Base-by-base conservation (phyloP, 2,329 filamentous ascomycete genomes). In the Fusarium sp. region DNA sequence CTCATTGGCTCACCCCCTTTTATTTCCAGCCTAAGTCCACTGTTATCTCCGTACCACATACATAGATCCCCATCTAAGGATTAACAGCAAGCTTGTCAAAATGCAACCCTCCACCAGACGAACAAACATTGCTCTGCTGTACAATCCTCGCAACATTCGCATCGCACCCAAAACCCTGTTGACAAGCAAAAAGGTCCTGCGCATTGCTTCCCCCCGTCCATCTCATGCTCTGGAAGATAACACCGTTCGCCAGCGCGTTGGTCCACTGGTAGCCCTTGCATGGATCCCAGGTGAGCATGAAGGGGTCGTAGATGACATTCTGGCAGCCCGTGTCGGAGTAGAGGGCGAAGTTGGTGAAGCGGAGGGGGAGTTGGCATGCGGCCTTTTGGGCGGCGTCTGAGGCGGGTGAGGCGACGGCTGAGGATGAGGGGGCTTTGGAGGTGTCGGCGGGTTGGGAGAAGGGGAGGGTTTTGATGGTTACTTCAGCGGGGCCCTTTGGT, bases 41-140 rank as follows among this genome's bases (percentile, higher is more conserved):
- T 9, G 4, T 0, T 11, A 30, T 6, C 3, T 5, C 9, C 3
- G 9, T 12, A n/a, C n/a, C 33, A 35, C 4, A 12, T 18, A 16
- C n/a, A 5, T 6, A 16, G 4, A 16, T 20, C 18, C 7, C 5
- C 7, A 14, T 20, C 12, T 24, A 51, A 15, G 48, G 48, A 9
- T 35, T 51, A 1, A 30, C 16, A 28, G 14, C 50, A 54, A 54
- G 35, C 6, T 54, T 54, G 0, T 54, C 33, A 18, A 54, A 54
- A 1, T 39, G 50, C 26, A 18, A 2, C 6, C 50, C 50, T 13
- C 50, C 50, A n/a, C 33, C 50, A 18, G 50, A n/a, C 1, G 50
- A 54, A 39, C 50, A 54, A n/a, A n/a, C 15, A 3, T 54, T 39
- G 4, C 7, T 16, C 24, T 54, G 50, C 10, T 54, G 50, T 0